These are phyloP conservation scores for Raffaelea albimanens DNA, from an alignment of 2,329 filamentous ascomycete species.

Conservation along the genomic window DNA sequence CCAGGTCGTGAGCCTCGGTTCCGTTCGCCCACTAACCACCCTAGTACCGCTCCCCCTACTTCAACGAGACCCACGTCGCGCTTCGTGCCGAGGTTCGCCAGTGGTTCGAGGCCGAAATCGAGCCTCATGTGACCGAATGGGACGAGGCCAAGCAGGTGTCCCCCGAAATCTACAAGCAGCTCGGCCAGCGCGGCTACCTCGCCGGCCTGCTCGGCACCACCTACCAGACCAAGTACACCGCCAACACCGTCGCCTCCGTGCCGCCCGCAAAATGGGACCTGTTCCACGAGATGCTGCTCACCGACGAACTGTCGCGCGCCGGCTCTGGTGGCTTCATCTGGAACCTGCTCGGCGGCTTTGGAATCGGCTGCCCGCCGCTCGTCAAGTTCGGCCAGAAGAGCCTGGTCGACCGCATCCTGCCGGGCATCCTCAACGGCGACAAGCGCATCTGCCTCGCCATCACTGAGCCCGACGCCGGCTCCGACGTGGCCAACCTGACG, in stretches of 20 bases:
- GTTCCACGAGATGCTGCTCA: constrained; percentile 94
- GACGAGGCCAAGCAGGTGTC: constrained; percentile 91
- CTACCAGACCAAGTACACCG: constrained; percentile 68
- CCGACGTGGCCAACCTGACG: constrained; percentile 87
- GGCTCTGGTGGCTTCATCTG: constrained; percentile 91
- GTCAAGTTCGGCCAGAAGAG: constrained; percentile 85
- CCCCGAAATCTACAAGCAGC: constrained; percentile 83
- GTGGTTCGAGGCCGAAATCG: constrained; percentile 84
- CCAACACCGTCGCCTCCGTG: constrained; percentile 66
- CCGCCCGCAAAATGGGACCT: constrained; percentile 88
- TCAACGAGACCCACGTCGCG: constrained; percentile 86
- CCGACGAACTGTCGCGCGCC: constrained; percentile 83
- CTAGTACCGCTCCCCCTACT: constrained; percentile 92
- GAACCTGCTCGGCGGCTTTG: constrained; percentile 95
- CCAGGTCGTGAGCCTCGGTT: background rate
- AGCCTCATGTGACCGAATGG: constrained; percentile 91
- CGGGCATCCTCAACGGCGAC: constrained; percentile 79
- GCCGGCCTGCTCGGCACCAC: constrained; percentile 80
- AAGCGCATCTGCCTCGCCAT: constrained; percentile 98
- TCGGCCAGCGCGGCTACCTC: constrained; percentile 87
- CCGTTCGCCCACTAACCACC: too few relatives aligned
- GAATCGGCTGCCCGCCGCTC: constrained; percentile 85
- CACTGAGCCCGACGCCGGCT: constrained; percentile 91
- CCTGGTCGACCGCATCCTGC: constrained; percentile 78
- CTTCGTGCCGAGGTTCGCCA: constrained; percentile 83